A percentile compares a stretch with the other conserved stretches of the same genome.
Conservation (phyloP, 768 basidiomycete genomes). For the Phylloporus arenicola region DNA sequence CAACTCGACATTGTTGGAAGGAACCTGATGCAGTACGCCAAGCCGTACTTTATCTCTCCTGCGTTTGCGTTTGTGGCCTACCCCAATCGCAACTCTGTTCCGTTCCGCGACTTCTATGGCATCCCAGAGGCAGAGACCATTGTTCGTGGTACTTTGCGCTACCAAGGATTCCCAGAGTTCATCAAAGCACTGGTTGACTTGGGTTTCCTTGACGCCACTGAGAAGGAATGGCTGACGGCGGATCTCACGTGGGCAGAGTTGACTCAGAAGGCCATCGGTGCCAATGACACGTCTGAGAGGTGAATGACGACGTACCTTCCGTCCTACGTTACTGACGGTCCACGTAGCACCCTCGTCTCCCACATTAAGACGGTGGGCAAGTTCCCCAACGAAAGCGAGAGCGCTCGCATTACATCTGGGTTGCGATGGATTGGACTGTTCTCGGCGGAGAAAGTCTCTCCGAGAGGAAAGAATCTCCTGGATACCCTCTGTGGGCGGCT, state of each 20-base stretch:
- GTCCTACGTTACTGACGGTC: slow-evolving; percentile 1
- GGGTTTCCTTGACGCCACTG: slow-evolving; percentile 75
- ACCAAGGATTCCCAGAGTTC: slow-evolving; percentile 96
- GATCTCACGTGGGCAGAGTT: slow-evolving; percentile 81
- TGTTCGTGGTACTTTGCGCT: slow-evolving; percentile 88
- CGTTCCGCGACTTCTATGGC: slow-evolving; percentile 86
- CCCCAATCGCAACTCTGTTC: slow-evolving; percentile 91
- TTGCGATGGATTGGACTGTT: slow-evolving; percentile 93
- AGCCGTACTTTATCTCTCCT: slow-evolving; percentile 92
- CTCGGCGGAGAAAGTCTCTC: slow-evolving; percentile 56
- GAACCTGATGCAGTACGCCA: slow-evolving; percentile 86
- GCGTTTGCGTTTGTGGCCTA: slow-evolving; percentile 96
- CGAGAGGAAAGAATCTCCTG: slow-evolving; percentile 72
- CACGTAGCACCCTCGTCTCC: slow-evolving; percentile 59
- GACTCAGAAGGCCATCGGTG: slow-evolving; percentile 68
- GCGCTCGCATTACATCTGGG: slow-evolving; percentile 78
- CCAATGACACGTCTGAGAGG: slow-evolving; percentile 65
- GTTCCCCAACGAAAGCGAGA: slow-evolving; percentile 70
- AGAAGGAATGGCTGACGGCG: slow-evolving; percentile 73
- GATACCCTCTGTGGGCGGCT: slow-evolving; percentile 90
- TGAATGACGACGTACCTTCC: slow-evolving; percentile 23
- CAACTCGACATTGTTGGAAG: slow-evolving; percentile 63
- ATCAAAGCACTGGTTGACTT: slow-evolving; percentile 81
- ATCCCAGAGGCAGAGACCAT: slow-evolving; percentile 93
- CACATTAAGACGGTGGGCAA: slow-evolving; percentile 64